Base-by-base conservation (phyloP, 495 filamentous ascomycete genomes). In the Amorphotheca resinae region DNA sequence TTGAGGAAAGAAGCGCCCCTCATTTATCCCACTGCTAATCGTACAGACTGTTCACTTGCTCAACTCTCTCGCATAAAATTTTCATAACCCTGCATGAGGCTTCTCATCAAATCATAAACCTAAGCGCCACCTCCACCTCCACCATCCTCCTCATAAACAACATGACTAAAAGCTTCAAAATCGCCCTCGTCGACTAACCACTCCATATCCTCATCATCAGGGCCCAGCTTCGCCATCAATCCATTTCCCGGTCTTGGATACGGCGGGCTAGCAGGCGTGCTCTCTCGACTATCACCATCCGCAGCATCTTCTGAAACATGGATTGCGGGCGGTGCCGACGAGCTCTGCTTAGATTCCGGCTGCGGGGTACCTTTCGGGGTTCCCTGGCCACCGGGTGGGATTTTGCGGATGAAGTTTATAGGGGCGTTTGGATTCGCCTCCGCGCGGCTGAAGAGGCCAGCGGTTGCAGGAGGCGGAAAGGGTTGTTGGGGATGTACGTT, bases 241-340 rank as follows among this genome's bases (percentile, higher is more conserved):
- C 73, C 73, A 38, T 72, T 72, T 2, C 80, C 82, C 11, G 76
- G 62, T 50, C 74, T 72, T 1, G 83, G 80, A 64, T 84, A 84
- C 7, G 77, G 61, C 16, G 76, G 66, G 32, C 73, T 73, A 28
- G 73, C 69, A 16, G 59, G 54, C 16, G 50, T 56, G 33, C 46
- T 49, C 17, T 61, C 53, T 38, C 46, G 32, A 33, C 52, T 53
- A 9, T 52, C 32, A 37, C 11, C 34, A 17, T 2, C 34, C 20
- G 14, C 34, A 2, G 14, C 34, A 18, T 8, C 15, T 4, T 18
- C 34, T 21, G 5, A 7, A 37, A 21, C 34, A 37, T 15, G 16
- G 6, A 8, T 17, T 7, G 28, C 38, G 26, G 49, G 47, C 11
- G 44, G 49, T 5, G 43, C 41, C 11, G 45, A 44, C 1, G 51